Conservation (phyloP, 75 land plant species). For the Picea glauca region DNA sequence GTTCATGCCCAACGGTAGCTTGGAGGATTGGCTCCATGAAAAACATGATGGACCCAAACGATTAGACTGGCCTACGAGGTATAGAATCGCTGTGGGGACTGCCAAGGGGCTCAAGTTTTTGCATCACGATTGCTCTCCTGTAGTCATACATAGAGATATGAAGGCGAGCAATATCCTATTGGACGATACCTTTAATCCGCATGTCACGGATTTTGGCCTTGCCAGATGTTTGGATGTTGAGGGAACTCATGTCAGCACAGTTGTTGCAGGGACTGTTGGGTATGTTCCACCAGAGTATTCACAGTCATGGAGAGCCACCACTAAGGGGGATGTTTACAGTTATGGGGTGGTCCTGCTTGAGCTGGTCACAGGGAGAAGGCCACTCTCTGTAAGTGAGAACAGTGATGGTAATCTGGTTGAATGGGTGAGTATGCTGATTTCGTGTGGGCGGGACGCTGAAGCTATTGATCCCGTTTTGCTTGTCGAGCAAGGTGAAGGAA, state of each 20-base stretch:
- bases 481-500: background rate
- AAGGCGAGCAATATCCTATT: constrained; percentile 31
- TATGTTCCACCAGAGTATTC: constrained; percentile 43
- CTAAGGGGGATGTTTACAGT: constrained; percentile 50
- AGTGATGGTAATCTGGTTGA: constrained; percentile 66
- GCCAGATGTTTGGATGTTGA: constrained; percentile 23
- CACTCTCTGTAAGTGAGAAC: constrained; percentile 11
- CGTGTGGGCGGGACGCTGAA: constrained; percentile 23
- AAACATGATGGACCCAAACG: background rate
- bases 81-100: constrained; percentile 19
- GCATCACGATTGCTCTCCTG: constrained; percentile 29
- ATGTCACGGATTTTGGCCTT: constrained; percentile 26
- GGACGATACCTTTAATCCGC: constrained; percentile 19
- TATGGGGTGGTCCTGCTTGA: constrained; percentile 49
- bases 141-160: constrained; percentile 24
- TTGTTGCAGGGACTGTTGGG: constrained; percentile 40
- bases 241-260: constrained; percentile 36
- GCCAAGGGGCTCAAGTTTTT: constrained; percentile 22
- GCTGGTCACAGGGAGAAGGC: constrained; percentile 35
- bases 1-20: constrained; percentile 17
- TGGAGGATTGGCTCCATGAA: constrained; percentile 34
- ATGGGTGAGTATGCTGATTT: constrained; percentile 55
- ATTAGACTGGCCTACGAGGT: constrained; percentile 16
- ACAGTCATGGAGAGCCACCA: constrained; percentile 40
- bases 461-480: constrained; percentile 39